A percentile compares a stretch with the other conserved stretches of the same genome.
These are phyloP conservation scores for Myriosclerotinia scirpicola DNA, from an alignment of 2,329 filamentous ascomycete genomes.

Conservation along the genomic window DNA sequence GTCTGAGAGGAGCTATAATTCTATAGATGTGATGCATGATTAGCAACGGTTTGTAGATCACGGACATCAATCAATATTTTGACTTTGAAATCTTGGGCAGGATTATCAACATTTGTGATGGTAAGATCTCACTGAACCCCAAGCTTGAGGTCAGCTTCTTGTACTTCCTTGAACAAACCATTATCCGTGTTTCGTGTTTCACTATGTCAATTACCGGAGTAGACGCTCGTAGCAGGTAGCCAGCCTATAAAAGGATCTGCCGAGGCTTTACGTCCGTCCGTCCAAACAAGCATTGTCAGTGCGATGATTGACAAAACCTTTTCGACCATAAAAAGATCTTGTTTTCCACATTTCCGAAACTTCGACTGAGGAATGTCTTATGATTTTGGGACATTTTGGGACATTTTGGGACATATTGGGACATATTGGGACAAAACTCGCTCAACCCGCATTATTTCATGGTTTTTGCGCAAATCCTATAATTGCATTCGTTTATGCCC, in stretches of 20 bases:
- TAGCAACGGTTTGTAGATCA: not conserved
- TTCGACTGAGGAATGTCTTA: not conserved
- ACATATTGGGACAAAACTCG: too few relatives aligned
- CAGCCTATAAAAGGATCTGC: too few relatives aligned
- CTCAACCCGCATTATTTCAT: too few relatives aligned
- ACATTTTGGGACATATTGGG: too few relatives aligned
- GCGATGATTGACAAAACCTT: not conserved
- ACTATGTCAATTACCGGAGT: too few relatives aligned
- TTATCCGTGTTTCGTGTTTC: too few relatives aligned
- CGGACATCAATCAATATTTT: not conserved
- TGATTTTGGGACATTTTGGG: too few relatives aligned
- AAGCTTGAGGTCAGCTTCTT: too few relatives aligned
- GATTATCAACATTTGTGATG: not conserved
- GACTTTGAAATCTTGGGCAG: not conserved
- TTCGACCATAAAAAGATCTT: not conserved
- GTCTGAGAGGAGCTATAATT: not conserved
- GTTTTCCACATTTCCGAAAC: not conserved
- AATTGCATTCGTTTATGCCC: too few relatives aligned
- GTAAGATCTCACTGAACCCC: not conserved
- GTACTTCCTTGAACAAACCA: too few relatives aligned
- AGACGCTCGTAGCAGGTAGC: too few relatives aligned
- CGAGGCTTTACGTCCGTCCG: not conserved
- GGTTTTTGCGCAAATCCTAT: not conserved
- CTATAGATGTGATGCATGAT: not conserved
- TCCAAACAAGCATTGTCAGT: constrained; percentile 12